Base-by-base conservation (phyloP, 768 basidiomycete species). In the Plicaturopsis crispa region DNA sequence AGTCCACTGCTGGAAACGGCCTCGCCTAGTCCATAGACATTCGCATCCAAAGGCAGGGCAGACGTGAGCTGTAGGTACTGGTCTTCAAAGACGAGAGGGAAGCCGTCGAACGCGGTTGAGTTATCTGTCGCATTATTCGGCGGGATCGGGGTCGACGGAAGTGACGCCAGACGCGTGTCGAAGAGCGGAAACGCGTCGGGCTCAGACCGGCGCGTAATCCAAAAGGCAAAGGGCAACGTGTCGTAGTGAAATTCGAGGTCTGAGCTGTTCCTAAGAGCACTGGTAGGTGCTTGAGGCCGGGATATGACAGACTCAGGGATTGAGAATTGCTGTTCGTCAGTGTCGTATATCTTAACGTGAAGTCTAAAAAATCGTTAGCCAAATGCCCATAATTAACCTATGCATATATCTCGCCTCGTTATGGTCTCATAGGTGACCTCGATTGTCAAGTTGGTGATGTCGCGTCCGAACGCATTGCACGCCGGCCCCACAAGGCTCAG, bases 1-100 rank as follows among this genome's bases (percentile, higher is more conserved):
- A 83, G 78, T 4, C 82, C 82, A 43, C 78, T 80, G 50, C 74
- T 75, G 2, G 80, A 69, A 10, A 84, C 61, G 1, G 76, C 74
- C 53, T 91, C 84, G 2, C 86, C 84, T 24, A 89, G 58, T 3
- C 87, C 87, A 45, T 87, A 88, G 35, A 89, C 70, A 47, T 88
- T 87, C 2, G 84, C 70, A 24, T 69, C 65, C 5, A 69, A 52
- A 1, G 85, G 82, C 2, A 89, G 61, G 0, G 79, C 70, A 4
- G 82, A 83, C 1, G 82, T 62, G n/a, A 89, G 45, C 78, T 79
- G 42, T 14, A 89, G 67, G 52, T 86, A 88, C 49, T 81, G 80
- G 45, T 88, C 76, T 47, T 88, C 84, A 49, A 88, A 88, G 8
- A 89, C 72, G 8, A 89, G 62, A 0, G 78, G 73, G 41, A 84